Evolutionary conservation across 192 early-diverging fungal genomes (phyloP), one percentile per base, ranked within the genome.

Genomic region (Cladochytrium replicatum): DNA sequence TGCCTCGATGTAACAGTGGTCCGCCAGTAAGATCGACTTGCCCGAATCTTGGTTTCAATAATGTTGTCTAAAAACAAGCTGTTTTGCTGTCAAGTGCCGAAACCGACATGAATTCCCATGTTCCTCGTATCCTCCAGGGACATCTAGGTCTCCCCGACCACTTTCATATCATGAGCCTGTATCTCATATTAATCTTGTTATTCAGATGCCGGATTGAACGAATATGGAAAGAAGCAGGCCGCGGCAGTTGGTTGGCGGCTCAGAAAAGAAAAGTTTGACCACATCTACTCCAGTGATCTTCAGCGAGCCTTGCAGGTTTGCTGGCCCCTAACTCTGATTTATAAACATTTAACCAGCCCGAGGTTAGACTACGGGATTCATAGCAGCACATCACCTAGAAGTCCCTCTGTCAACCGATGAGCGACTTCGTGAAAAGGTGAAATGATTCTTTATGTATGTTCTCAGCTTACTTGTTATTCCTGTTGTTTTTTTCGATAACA

Each of bases 201-300:
- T n/a, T n/a, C 21, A 72, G 54, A 68, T 28, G 52, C 48, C 27
- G 39, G 55, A 11, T 59, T 73, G 34, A 73, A 58, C 29, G 55
- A 42, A 3, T 21, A 37, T 1, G 71, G 71, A 3, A 38, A 54
- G n/a, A 56, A 67, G 32, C 60, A 73, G 48, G 60, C 60, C 4
- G 45, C 45, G 29, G 38, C 60, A 4, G 34, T 73, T 19, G 67
- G 63, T 3, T 64, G 61, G 58, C 8, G 67, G 29, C 34, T 73
- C 19, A 57, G 58, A 43, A 70, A 70, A 48, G 46, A 73, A 13
- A 19, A 43, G 26, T 63, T 73, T 40, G 52, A 70, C 41, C 50
- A 60, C 31, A 69, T 73, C n/a, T 60, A 67, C 34, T 62, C 63
- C 41, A 73, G 71, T 39, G 71, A 73, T 50, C 41, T 73, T 9